A percentile compares a stretch with the other conserved stretches of the same genome.
These are phyloP conservation scores for Eucalyptus sideroxylon DNA, from an alignment of 345 rosid genomes.

Conservation along the genomic window DNA sequence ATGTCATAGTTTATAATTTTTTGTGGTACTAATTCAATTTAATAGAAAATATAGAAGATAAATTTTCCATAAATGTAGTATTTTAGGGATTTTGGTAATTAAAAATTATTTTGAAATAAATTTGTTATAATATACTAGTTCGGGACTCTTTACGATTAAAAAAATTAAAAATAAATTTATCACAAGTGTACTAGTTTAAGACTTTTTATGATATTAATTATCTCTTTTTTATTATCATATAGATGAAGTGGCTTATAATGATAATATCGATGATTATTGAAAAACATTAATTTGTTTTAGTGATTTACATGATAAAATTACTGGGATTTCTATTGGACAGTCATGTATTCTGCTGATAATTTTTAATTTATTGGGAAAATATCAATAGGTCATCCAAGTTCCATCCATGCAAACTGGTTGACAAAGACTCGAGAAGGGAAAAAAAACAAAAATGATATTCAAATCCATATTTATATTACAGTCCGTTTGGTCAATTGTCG, in stretches of 20 bases:
- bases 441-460: neutral
- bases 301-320: neutral
- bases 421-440: neutral
- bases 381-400: no score
- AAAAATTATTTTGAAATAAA: no score
- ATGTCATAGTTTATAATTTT: accelerated
- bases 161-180: no score
- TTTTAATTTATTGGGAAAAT: neutral
- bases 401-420: neutral
- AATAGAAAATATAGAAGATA: no score
- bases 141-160: no score
- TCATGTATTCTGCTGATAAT: neutral
- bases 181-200: accelerated
- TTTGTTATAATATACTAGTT: no score
- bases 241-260: neutral
- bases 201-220: no score
- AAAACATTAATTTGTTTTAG: no score
- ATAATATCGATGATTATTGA: neutral
- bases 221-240: neutral
- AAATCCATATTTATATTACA: neutral
- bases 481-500: neutral
- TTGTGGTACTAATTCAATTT: no score
- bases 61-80: no score
- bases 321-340: neutral
- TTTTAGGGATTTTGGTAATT: no score